These are phyloP conservation scores for Sonneratia caseolaris DNA, from an alignment of 345 rosid genomes.

Conservation along the genomic window DNA sequence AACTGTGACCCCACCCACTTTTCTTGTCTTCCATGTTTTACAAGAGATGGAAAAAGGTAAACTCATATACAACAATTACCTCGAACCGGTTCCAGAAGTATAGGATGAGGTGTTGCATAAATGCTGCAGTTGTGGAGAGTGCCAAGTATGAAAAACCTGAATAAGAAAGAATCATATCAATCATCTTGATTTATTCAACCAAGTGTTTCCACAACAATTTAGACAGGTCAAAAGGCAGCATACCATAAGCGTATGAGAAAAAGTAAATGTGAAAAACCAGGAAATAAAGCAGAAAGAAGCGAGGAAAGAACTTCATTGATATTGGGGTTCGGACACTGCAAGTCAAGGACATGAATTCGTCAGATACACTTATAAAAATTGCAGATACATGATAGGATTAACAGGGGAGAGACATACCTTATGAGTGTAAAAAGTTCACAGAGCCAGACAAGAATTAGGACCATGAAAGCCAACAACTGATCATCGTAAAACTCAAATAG, in stretches of 20 bases:
- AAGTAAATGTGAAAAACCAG: slow-evolving; percentile 97
- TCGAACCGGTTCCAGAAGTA: slow-evolving; percentile 99
- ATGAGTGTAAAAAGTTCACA: slow-evolving; percentile 92
- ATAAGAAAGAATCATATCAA: not conserved
- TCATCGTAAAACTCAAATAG: slow-evolving; percentile 95
- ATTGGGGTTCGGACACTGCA: slow-evolving; percentile 96
- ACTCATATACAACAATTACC: slow-evolving; percentile 30
- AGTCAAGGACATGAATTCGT: slow-evolving; percentile 4
- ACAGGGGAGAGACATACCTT: slow-evolving; percentile 42
- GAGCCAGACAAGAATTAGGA: slow-evolving; percentile 93
- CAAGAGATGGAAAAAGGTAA: no score
- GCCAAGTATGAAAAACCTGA: slow-evolving; percentile 96
- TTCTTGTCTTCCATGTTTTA: no score
- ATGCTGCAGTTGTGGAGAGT: slow-evolving; percentile 78
- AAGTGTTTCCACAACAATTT: no score
- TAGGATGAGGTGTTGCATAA: slow-evolving; percentile 90
- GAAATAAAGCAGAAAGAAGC: slow-evolving; percentile 93
- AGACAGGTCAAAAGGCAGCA: slow-evolving; percentile 1
- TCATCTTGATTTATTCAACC: not conserved
- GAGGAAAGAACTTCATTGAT: slow-evolving; percentile 99
- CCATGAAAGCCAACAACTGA: slow-evolving; percentile 99
- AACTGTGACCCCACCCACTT: no score
- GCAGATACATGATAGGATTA: slow-evolving; percentile 4
- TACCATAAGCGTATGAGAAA: slow-evolving; percentile 93
- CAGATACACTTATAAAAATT: not conserved